Evolutionary conservation across 352 stramenopile species (phyloP).

Genomic region (Phytophthora sp.): DNA sequence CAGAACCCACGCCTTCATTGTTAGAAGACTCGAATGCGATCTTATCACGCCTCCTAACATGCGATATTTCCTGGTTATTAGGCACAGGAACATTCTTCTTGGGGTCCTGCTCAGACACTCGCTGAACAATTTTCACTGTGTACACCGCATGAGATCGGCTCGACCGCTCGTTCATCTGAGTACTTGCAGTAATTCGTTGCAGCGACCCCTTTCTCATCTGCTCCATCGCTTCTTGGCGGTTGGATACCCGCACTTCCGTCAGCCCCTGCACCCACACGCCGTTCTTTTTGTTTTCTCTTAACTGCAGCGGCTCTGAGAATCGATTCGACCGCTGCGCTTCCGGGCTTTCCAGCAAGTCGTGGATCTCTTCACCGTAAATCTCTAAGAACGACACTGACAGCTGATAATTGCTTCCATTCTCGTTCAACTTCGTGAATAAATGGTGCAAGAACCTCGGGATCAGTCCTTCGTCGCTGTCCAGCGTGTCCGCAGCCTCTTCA

Average conservation of each 20-base stretch:
- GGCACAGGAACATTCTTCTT: conserved; percentile 11
- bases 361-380: conserved; percentile 98
- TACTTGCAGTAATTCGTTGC: conserved; percentile 82
- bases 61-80: conserved; percentile 18
- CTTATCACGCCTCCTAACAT: background rate
- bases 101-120: conserved; percentile 29
- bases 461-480: conserved; percentile 71
- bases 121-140: conserved; percentile 84
- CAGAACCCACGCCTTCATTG: background rate
- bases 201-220: conserved; percentile 80
- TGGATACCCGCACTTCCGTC: conserved; percentile 72
- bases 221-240: conserved; percentile 67
- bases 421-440: conserved; percentile 66
- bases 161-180: conserved; percentile 89
- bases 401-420: conserved; percentile 36
- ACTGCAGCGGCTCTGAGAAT: conserved; percentile 58
- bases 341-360: conserved; percentile 90
- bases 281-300: conserved; percentile 70
- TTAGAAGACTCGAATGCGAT: background rate
- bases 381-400: conserved; percentile 93
- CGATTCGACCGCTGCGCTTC: conserved; percentile 29
- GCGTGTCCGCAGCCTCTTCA: conserved; percentile 17
- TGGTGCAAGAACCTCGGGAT: conserved; percentile 88
- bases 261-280: conserved; percentile 84
- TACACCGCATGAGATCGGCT: conserved; percentile 90